Percentiles rank a stretch among this genome's conserved stretches.
Evolutionary conservation across 106 monocot species (phyloP).

Genomic region (Dendrobium officinale): DNA sequence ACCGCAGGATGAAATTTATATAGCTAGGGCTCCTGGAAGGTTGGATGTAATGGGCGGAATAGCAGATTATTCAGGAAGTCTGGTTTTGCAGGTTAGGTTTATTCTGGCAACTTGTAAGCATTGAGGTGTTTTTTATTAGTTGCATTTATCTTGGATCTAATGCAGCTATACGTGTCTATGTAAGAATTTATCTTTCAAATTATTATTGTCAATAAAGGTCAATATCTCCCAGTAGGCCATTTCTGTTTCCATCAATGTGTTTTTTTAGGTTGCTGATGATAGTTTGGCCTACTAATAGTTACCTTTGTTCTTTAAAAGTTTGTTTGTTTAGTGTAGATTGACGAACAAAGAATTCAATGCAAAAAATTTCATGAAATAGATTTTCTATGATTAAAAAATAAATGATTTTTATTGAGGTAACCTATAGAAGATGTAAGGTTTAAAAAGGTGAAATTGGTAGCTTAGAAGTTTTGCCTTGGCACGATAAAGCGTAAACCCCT

Average conservation of each 20-base stretch:
- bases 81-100: conserved; percentile 81
- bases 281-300: not conserved
- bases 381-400: not conserved
- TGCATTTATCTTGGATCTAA: not conserved
- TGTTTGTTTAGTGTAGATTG: not conserved
- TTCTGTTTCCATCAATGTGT: not conserved
- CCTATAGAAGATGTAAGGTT: not conserved
- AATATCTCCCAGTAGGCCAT: not conserved
- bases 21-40: conserved; percentile 93
- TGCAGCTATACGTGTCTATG: not conserved
- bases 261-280: not conserved
- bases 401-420: too few relatives aligned
- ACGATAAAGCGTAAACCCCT: too few relatives aligned
- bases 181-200: not conserved
- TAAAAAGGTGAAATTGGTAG: not conserved
- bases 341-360: not conserved
- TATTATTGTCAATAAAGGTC: not conserved
- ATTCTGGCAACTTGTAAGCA: not conserved
- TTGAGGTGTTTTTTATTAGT: not conserved
- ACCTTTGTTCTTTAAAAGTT: not conserved
- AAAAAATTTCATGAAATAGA: not conserved
- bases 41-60: conserved; percentile 99
- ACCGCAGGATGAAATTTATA: conserved; percentile 79
- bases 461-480: too few relatives aligned
- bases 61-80: conserved; percentile 97